Evolutionary conservation across 2,329 filamentous ascomycete species (phyloP), one percentile per base, ranked within the genome.

Genomic region (Botrytis porri): DNA sequence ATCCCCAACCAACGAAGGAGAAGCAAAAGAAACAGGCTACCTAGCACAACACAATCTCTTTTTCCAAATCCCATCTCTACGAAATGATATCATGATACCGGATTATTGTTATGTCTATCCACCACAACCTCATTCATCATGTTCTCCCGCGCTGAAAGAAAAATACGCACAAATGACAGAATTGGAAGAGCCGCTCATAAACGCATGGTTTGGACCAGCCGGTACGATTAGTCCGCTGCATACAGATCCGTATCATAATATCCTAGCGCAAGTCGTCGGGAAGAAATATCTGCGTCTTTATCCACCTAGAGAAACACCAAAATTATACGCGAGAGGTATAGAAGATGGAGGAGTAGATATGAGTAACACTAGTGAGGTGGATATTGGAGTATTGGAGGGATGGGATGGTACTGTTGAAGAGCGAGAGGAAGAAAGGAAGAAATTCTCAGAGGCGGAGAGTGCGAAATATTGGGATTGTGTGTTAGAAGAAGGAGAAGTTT

Each of bases 261-360:
- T 98, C 65, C 88, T 98, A 7, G 91, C 91, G 37, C 96, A 98
- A 81, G 92, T 97, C 0, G 93, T 97, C 0, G 96, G 96, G 0
- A 86, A 88, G 73, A 99, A 99, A 82, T 98, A 98, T 81, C 84
- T 98, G n/a, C 88, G 96, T 1, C 85, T 98, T 2, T 98, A 98
- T 81, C 86, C 91, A 0, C 95, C 95, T 0, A 81, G 82, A 25
- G 86, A 90, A 62, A 89, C 87, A 7, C 77, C 80, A 3, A 83
- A 81, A 5, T 82, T 97, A 79, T 87, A 89, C 71, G 89, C 93
- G 0, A 84, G 89, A 41, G 87, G 88, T 0, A 81, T 84, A 1
- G 91, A 93, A 75, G 86, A 87, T 39, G 83, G 82, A 18, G 92
- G 92, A 0, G 90, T 98, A 35, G 91, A 97, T 81, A 98, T 98